Conservation (phyloP, 2,329 filamentous ascomycete species). For the Aplosporella prunicola region DNA sequence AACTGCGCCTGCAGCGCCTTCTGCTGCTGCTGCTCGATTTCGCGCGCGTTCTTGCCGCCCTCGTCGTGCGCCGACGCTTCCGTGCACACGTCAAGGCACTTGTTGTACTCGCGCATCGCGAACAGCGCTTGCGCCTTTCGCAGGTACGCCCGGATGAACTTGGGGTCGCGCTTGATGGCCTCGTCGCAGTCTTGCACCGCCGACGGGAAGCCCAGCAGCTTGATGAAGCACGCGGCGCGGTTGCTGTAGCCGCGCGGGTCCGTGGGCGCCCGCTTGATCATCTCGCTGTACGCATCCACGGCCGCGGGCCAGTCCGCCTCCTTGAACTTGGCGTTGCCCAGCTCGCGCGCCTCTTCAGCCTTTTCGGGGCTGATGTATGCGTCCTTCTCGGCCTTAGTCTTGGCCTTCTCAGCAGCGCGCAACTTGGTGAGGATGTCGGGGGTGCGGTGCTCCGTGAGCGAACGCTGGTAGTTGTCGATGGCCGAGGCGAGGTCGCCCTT, state of each 20-base stretch:
- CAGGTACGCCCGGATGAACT: slow-evolving; percentile 92
- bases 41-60: slow-evolving; percentile 69
- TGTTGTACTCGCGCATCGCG: slow-evolving; percentile 97
- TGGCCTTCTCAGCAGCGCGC: slow-evolving; percentile 77
- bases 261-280: slow-evolving; percentile 89
- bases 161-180: slow-evolving; percentile 82
- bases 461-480: slow-evolving; percentile 83
- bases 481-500: slow-evolving; percentile 69
- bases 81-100: slow-evolving; percentile 79
- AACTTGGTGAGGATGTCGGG: slow-evolving; percentile 91
- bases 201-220: slow-evolving; percentile 89
- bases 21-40: slow-evolving; percentile 90
- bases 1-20: slow-evolving; percentile 91
- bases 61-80: slow-evolving; percentile 71
- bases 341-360: slow-evolving; percentile 89
- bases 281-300: slow-evolving; percentile 88
- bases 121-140: slow-evolving; percentile 93
- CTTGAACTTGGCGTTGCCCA: slow-evolving; percentile 96
- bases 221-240: slow-evolving; percentile 92
- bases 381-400: slow-evolving; percentile 63
- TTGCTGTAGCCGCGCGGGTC: slow-evolving; percentile 95
- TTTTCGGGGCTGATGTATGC: slow-evolving; percentile 85
- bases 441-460: slow-evolving; percentile 91
- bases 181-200: slow-evolving; percentile 86
- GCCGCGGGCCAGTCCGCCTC: slow-evolving; percentile 90